Evolutionary conservation across 345 rosid species (phyloP), one percentile per base, ranked within the genome.

Genomic region (Combretum micranthum): DNA sequence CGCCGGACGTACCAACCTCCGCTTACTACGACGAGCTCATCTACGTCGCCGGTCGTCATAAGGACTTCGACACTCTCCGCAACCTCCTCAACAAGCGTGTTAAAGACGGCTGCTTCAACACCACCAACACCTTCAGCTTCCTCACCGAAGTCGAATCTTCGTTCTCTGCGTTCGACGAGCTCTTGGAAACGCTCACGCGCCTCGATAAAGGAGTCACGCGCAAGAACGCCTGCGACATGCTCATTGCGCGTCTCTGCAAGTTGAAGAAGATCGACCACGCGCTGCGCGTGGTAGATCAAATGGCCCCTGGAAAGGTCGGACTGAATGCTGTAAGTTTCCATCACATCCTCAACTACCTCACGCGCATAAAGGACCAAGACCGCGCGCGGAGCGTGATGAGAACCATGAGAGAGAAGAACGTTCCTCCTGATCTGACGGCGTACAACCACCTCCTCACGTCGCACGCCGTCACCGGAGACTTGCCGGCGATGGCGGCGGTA

Each of bases 121-220:
- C 86, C 39, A 21, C 53, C 47, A 75, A 77, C 18, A 90, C 93
- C 15, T 90, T 85, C 82, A 83, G 65, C 22, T 87, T 87, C 83
- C 71, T 90, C 56, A 67, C 79, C 14, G 64, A 69, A 67, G 70
- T 70, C 9, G 75, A 58, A 0, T 43, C 73, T 20, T 83, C 86
- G 42, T 61, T 76, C 60, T 66, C 81, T 23, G 13, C 63, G 18
- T 71, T 90, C 23, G 65, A 70, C 44, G 59, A 72, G 19, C 83
- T 90, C 71, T 54, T 60, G 56, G 57, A 71, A 50, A 61, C 80
- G 19, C 64, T 87, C 1, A 61, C 74, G 18, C 77, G 80, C 2
- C 65, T 88, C 17, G 79, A 85, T 65, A 55, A 60, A 18, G 90
- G 95, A 0, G 59, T 68, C 70, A 37, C 86, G 7, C 74, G 83